Base-by-base conservation (phyloP, 2,329 filamentous ascomycete species). In the Colletotrichum lindemuthianum region DNA sequence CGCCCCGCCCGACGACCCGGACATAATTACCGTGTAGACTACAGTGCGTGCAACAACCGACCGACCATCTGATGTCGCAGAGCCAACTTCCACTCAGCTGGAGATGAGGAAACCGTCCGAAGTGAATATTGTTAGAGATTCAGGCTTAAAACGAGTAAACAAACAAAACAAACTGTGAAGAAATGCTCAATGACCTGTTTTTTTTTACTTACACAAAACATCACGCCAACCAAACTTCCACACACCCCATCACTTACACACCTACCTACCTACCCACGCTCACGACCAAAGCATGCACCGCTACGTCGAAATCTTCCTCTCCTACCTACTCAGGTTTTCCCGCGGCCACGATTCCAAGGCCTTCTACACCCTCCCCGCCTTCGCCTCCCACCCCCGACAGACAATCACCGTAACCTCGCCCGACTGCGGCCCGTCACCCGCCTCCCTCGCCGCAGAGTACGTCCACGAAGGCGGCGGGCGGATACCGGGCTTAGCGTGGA, bases 401-500 rank as follows among this genome's bases (percentile, higher is more conserved):
- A 79, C 76, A n/a, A 72, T 82, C 51, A 58, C 66, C 39, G 67
- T 82, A 40, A 75, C 71, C 8, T 80, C 78, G 13, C 77, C 77
- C 12, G 79, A 80, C 55, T 76, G 77, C 68, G 80, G 79, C 8
- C 67, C 69, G n/a, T 74, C 73, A 13, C 74, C 74, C 34, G 73
- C 77, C 36, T 72, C 70, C 4, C 69, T 84, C 37, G 65, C 66
- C 8, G 69, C 70, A 36, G 76, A 78, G 43, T 78, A 81, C 69
- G 79, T 78, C 33, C 64, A 67, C 50, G 78, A 78, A 16, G 81
- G 76, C 6, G 70, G 68, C 8, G 79, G 76, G 3, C 74, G 69
- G 15, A 76, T 83, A 41, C 81, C 82, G 0, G 72, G 73, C 6
- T 61, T 84, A 32, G 69, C 68, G 43, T 84, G 81, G 81, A 71